Conservation (phyloP, 768 basidiomycete genomes). For the Phanerochaete sordida region DNA sequence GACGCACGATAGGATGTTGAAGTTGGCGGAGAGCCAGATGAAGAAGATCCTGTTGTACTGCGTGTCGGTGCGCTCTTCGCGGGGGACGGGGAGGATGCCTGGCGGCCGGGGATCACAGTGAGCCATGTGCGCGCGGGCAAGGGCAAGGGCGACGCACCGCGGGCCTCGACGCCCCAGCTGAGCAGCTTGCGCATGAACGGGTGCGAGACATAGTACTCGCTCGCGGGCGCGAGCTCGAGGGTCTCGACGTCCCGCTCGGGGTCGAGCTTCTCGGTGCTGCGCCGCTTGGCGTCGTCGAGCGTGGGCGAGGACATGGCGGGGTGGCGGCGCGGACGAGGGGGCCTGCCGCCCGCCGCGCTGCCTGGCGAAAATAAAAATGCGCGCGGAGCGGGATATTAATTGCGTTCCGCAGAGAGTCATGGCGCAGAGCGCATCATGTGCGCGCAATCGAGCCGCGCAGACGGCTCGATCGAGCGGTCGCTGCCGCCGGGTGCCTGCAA, state of each 20-base stretch:
- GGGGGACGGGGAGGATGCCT: slow-evolving; percentile 34
- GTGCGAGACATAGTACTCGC: neutral
- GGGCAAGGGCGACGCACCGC: slow-evolving; percentile 21
- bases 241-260: slow-evolving; percentile 9
- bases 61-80: slow-evolving; percentile 32
- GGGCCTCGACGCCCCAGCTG: slow-evolving; percentile 29
- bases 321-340: neutral
- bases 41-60: slow-evolving; percentile 40
- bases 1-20: slow-evolving; percentile 37
- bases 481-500: too few species aligned
- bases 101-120: neutral
- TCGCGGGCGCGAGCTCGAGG: neutral
- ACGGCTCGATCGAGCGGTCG: too few species aligned
- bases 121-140: neutral
- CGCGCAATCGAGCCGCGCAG: too few species aligned
- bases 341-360: neutral
- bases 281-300: neutral
- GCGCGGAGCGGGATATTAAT: neutral
- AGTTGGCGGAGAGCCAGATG: slow-evolving; percentile 38
- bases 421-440: too few species aligned
- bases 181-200: slow-evolving; percentile 18
- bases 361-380: neutral
- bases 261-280: neutral
- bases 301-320: neutral
- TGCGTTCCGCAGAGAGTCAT: neutral